These are phyloP conservation scores for Sordariomycetes sp. DNA, from an alignment of 2,329 filamentous ascomycete genomes.

Conservation along the genomic window DNA sequence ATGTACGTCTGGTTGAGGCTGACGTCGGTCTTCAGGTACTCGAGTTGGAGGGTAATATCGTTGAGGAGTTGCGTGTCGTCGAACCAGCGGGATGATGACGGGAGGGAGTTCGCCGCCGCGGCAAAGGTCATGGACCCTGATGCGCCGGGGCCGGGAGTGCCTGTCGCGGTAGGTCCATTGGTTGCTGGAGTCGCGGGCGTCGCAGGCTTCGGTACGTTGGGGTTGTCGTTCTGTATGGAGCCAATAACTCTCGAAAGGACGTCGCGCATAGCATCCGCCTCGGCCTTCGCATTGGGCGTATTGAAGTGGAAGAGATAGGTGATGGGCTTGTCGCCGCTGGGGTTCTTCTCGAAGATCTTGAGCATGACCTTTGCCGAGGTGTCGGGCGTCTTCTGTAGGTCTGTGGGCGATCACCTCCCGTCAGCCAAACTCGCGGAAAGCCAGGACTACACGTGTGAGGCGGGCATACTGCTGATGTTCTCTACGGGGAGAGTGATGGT, in stretches of 20 bases:
- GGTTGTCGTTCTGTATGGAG: constrained; percentile 45
- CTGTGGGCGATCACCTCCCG: constrained; percentile 25
- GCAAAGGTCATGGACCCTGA: constrained; percentile 70
- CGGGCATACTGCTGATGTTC: constrained; percentile 64
- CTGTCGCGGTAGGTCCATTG: constrained; percentile 11
- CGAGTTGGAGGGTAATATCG: constrained; percentile 76
- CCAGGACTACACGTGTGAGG: not conserved
- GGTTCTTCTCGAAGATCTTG: constrained; percentile 69
- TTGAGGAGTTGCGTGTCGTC: constrained; percentile 66
- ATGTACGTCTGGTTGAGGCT: constrained; percentile 72
- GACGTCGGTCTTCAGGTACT: constrained; percentile 69
- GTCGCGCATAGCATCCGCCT: constrained; percentile 79
- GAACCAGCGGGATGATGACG: constrained; percentile 53
- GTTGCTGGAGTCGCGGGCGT: constrained; percentile 10
- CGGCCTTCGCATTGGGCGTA: constrained; percentile 60
- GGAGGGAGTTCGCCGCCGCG: constrained; percentile 46
- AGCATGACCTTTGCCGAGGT: constrained; percentile 84
- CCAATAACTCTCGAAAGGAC: constrained; percentile 67
- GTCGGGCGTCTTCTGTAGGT: constrained; percentile 90
- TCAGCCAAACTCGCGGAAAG: not conserved
- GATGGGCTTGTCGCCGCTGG: constrained; percentile 43
- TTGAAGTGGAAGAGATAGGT: constrained; percentile 86
- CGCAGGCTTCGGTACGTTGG: constrained; percentile 32
- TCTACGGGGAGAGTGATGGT: constrained; percentile 56
- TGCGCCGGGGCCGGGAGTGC: constrained; percentile 27